Base-by-base conservation (phyloP, 192 early-diverging fungal genomes). In the Podila minutissima region DNA sequence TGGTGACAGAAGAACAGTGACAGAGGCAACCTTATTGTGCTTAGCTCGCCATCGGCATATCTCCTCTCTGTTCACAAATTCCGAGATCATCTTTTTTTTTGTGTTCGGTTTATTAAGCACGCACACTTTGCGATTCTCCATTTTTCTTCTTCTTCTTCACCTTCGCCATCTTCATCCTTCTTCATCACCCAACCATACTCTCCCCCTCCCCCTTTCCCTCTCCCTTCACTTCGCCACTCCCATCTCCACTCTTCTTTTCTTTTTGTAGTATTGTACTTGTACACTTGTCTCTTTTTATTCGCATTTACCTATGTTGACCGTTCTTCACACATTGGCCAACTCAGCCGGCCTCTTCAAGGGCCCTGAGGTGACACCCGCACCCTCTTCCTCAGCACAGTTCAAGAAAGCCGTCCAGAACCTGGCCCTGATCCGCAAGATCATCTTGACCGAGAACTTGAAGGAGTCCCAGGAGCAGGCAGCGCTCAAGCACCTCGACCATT, bases 301-400 rank as follows among this genome's bases (percentile, higher is more conserved):
- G 48, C 48, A 31, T 50, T 7, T 6, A 41, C 0, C 12, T 9
- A 81, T 81, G 77, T 49, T 81, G 67, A 81, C 77, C 35, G 71
- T 81, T 15, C 66, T 81, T 12, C 77, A 81, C 46, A 81, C 77
- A 4, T 66, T 81, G 22, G 77, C 77, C 60, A 73, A 81, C 66
- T 64, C 71, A 37, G 77, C 77, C 9, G 77, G 77, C 29, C 67
- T 81, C 38, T 68, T 81, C 33, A 59, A 64, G 64, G 67, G 71
- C 37, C 53, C 49, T 51, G 48, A 63, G 9, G 37, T 55, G 28
- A 19, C 67, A 6, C 24, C 60, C 4, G 22, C 66, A 2, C 48
- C 66, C 20, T 53, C 32, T 19, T 24, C 64, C 22, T 10, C 62
- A 15, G 10, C 61, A 28, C 55, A 69, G 66, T 72, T 81, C 49